A percentile compares a stretch with the other conserved stretches of the same genome.
phyloP scores from a whole-genome alignment of 768 basidiomycete genomes.

The Termitomyces titanicus region DNA sequence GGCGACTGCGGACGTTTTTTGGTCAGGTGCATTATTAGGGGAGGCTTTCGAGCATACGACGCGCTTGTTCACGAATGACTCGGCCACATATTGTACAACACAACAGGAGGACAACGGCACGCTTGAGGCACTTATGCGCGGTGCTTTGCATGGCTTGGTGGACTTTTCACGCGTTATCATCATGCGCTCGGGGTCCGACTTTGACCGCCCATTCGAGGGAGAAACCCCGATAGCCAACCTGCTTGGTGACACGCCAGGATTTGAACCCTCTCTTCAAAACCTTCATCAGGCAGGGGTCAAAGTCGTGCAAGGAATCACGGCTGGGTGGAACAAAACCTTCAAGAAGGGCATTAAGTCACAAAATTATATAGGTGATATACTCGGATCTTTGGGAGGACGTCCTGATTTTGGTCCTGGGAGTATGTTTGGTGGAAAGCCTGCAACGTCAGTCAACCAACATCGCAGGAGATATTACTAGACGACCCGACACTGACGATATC shows the following conservation, averaged over 20 bases:
- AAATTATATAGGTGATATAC: slow-evolving; percentile 3
- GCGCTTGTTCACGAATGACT: slow-evolving; percentile 7
- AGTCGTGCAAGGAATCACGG: slow-evolving; percentile 3
- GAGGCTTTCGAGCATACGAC: slow-evolving; percentile 10
- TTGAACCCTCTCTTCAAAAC: neutral
- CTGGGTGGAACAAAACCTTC: slow-evolving; percentile 2
- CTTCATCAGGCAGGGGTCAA: slow-evolving; percentile 3
- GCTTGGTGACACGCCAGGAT: slow-evolving; percentile 4
- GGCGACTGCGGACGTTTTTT: slow-evolving; percentile 7
- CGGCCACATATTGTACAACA: slow-evolving; percentile 9
- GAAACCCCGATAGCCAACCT: slow-evolving; percentile 7
- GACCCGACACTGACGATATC: slow-evolving; percentile 11
- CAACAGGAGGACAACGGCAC: slow-evolving; percentile 13
- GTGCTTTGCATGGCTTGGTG: slow-evolving; percentile 2
- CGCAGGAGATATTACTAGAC: neutral
- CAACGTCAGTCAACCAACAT: neutral
- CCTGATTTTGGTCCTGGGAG: neutral
- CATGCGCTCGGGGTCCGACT: slow-evolving; percentile 11
- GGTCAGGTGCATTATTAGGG: slow-evolving; percentile 3
- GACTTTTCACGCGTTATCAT: slow-evolving; percentile 10
- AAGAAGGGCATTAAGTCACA: neutral
- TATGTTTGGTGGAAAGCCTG: neutral
- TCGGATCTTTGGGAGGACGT: neutral
- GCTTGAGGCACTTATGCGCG: slow-evolving; percentile 9
- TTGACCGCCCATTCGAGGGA: slow-evolving; percentile 8